phyloP scores from a whole-genome alignment of 257 asterid species.

The Knoxia roxburghii region DNA sequence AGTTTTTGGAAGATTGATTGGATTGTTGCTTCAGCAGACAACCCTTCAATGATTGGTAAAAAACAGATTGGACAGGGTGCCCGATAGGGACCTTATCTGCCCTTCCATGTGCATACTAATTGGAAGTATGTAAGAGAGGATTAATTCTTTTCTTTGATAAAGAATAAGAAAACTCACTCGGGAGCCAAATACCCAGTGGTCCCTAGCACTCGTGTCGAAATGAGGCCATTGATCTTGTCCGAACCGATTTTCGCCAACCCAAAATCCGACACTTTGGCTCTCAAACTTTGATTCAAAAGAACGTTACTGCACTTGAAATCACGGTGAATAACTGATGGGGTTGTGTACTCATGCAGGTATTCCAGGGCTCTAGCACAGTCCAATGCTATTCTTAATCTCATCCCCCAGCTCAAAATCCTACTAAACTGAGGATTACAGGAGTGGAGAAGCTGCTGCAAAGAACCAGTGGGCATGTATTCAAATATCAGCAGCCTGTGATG shows the following conservation, averaged over 20 bases:
- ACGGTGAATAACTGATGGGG: conserved; percentile 71
- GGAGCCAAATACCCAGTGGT: conserved; percentile 87
- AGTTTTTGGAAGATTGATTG: conserved; percentile 8
- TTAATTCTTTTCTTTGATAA: not conserved
- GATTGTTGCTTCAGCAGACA: conserved; percentile 8
- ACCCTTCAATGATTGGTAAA: too few relatives aligned
- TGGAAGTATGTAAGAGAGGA: conserved; percentile 4
- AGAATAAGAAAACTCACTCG: conserved; percentile 44
- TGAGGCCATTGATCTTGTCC: conserved; percentile 60
- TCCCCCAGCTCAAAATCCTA: conserved; percentile 46
- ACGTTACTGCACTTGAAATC: conserved; percentile 66
- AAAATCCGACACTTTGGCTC: conserved; percentile 71
- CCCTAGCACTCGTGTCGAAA: conserved; percentile 74
- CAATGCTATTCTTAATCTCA: conserved; percentile 53
- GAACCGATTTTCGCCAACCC: conserved; percentile 73
- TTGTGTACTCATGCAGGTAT: conserved; percentile 59
- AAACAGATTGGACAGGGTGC: conserved; percentile 21
- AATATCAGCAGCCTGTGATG: conserved; percentile 59
- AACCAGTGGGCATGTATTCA: conserved; percentile 59
- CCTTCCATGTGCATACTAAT: conserved; percentile 27
- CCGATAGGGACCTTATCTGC: conserved; percentile 28
- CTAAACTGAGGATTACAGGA: conserved; percentile 11
- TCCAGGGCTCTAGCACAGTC: conserved; percentile 75
- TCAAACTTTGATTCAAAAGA: conserved; percentile 51
- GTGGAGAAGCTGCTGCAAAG: conserved; percentile 56